Evolutionary conservation across 176 grass and related monocot species (phyloP).

Genomic region (Echinochloa phyllopogon): DNA sequence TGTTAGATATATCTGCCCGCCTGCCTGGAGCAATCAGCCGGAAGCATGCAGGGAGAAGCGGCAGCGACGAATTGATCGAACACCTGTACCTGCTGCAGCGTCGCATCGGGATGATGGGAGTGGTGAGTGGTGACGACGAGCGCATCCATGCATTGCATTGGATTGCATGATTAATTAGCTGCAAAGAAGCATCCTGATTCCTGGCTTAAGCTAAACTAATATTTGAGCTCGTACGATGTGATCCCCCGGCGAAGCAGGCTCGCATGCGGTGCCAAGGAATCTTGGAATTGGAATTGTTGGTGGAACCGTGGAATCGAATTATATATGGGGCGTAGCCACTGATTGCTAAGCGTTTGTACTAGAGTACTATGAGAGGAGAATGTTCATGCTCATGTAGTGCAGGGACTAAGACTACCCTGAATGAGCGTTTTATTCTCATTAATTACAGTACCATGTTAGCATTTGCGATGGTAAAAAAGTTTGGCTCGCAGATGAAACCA

Average conservation of each 20-base stretch:
- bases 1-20: background rate
- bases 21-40: background rate
- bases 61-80: background rate
- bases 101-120: background rate
- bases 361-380: background rate
- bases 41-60: background rate
- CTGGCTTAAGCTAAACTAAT: background rate
- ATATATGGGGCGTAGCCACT: background rate
- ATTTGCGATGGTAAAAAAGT: no score
- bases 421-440: no score
- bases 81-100: background rate
- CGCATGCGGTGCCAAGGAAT: constrained; percentile 1
- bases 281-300: background rate
- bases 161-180: background rate
- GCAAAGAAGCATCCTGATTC: background rate
- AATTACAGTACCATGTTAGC: no score
- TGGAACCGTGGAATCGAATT: background rate
- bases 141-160: background rate
- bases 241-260: constrained; percentile 10
- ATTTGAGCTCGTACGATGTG: constrained; percentile 3
- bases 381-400: no score
- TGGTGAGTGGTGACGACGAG: background rate
- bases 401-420: no score
- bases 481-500: no score
- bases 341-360: constrained; percentile 1